Evolutionary conservation across 2,329 filamentous ascomycete genomes (phyloP).

Genomic region (Neobulgaria alba): DNA sequence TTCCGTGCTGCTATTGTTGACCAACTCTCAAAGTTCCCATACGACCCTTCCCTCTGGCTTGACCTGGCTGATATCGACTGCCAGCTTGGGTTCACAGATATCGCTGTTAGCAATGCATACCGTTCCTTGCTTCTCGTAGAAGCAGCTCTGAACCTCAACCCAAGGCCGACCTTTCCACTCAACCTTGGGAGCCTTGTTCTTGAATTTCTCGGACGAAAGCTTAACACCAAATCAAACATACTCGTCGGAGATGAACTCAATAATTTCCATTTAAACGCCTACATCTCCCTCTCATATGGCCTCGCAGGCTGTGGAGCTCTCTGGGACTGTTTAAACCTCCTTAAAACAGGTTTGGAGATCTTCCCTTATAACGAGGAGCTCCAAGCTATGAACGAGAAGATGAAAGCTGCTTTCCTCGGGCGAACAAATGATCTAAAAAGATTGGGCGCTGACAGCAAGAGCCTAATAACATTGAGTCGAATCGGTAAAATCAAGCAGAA

Average conservation of each 20-base stretch:
- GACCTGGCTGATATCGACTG: constrained; percentile 9
- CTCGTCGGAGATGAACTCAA: constrained; percentile 15
- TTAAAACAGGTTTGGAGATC: constrained; percentile 11
- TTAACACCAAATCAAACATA: background rate
- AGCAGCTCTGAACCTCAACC: constrained; percentile 9
- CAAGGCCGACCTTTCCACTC: background rate
- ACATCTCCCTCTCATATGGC: constrained; percentile 11
- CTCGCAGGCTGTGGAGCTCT: constrained; percentile 15
- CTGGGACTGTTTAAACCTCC: constrained; percentile 18
- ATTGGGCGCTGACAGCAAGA: background rate
- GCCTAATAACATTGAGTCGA: constrained; percentile 2
- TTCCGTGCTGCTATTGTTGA: constrained; percentile 1
- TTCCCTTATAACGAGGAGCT: constrained; percentile 16
- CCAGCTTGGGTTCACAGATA: constrained; percentile 21
- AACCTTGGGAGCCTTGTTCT: constrained; percentile 6
- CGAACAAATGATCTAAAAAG: constrained; percentile 1
- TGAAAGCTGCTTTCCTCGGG: constrained; percentile 9
- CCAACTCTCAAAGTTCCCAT: constrained; percentile 5
- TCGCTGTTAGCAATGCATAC: constrained; percentile 13
- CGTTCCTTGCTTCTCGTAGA: constrained; percentile 17
- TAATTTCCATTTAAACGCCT: constrained; percentile 7
- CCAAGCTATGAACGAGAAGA: background rate
- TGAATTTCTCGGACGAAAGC: background rate
- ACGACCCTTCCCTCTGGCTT: constrained; percentile 16
- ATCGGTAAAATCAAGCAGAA: constrained; percentile 18